Evolutionary conservation across 306 rosid genomes (phyloP).

Genomic region (Castanea sativa): DNA sequence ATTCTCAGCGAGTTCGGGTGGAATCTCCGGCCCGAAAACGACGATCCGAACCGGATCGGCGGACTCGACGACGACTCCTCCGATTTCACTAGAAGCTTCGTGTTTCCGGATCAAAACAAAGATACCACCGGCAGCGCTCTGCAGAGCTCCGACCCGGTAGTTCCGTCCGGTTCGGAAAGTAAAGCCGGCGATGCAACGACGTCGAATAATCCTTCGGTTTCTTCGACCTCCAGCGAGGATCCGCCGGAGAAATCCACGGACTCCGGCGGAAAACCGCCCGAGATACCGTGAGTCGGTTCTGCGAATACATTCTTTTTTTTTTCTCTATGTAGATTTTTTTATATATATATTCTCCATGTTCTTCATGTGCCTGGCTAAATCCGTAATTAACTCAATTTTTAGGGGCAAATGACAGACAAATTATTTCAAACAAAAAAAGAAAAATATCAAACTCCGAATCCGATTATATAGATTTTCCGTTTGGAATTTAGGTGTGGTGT

Average conservation of each 20-base stretch:
- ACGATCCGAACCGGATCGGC: conserved; percentile 35
- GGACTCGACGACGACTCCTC: conserved; percentile 20
- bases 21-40: conserved; percentile 38
- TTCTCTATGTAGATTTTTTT: background rate
- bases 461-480: background rate
- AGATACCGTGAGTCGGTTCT: conserved; percentile 79
- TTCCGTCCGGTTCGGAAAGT: conserved; percentile 29
- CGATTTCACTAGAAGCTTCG: conserved; percentile 27
- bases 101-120: background rate
- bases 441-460: background rate
- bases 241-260: conserved; percentile 65
- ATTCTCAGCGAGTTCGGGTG: conserved; percentile 73
- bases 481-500: background rate
- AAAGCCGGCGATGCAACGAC: conserved; percentile 15
- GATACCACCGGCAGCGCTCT: background rate
- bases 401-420: conserved; percentile 8
- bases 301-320: background rate
- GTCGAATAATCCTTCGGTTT: conserved; percentile 61
- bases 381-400: conserved; percentile 27
- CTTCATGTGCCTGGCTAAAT: conserved; percentile 7
- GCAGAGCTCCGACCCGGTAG: conserved; percentile 24
- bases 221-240: conserved; percentile 88
- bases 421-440: background rate
- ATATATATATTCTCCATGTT: background rate
- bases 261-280: conserved; percentile 61